These are phyloP conservation scores for Rosa chinensis DNA, from an alignment of 306 rosid species.

Conservation along the genomic window DNA sequence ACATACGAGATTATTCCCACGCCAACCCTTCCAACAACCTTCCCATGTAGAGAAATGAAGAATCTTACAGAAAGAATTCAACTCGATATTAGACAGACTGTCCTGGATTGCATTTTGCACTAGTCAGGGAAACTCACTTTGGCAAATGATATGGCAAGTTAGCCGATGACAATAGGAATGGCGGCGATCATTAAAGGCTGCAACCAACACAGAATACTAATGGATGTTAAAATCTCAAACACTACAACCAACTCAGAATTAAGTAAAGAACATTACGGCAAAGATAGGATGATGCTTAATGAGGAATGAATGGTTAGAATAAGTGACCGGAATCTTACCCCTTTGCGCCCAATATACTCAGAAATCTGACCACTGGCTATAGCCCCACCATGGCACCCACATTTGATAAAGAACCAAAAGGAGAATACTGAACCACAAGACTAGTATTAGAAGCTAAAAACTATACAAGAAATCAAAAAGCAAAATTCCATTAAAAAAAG, in stretches of 20 bases:
- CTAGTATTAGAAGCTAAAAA: not conserved
- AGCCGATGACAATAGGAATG: constrained; percentile 85
- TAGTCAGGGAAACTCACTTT: constrained; percentile 47
- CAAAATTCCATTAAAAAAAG: not conserved
- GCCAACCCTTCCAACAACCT: no score
- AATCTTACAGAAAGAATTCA: constrained; percentile 49
- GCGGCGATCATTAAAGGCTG: constrained; percentile 95
- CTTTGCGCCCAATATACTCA: constrained; percentile 43
- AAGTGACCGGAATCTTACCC: constrained; percentile 47
- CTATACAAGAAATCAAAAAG: not conserved
- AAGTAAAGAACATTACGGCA: not conserved
- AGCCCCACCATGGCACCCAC: constrained; percentile 99
- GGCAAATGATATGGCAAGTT: constrained; percentile 89
- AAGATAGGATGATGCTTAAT: not conserved
- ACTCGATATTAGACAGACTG: constrained; percentile 9
- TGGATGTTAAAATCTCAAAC: not conserved
- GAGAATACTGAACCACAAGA: constrained; percentile 58
- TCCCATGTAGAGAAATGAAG: not conserved
- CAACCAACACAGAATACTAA: constrained; percentile 30
- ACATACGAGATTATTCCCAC: no score
- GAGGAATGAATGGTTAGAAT: not conserved
- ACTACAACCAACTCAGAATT: not conserved
- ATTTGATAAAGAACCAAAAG: constrained; percentile 89
- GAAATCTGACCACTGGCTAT: constrained; percentile 90
- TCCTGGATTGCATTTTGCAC: constrained; percentile 9